These are phyloP conservation scores for Daldinia bambusicola DNA, from an alignment of 495 filamentous ascomycete species.

Conservation along the genomic window DNA sequence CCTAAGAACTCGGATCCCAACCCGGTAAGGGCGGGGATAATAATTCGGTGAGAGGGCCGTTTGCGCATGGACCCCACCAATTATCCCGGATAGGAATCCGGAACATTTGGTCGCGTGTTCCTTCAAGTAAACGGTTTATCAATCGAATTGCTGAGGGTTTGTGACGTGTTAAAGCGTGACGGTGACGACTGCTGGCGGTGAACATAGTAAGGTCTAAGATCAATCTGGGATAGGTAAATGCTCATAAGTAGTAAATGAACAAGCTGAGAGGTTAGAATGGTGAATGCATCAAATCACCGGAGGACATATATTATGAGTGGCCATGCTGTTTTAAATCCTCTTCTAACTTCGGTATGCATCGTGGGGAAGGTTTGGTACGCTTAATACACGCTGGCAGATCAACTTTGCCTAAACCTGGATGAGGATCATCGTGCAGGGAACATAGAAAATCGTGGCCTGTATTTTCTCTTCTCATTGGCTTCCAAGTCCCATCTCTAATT, in stretches of 20 bases:
- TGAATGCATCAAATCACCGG: background rate
- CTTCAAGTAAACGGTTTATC: background rate
- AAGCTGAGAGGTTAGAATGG: constrained; percentile 8
- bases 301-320: constrained; percentile 15
- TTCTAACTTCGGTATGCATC: constrained; percentile 12
- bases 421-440: constrained; percentile 23
- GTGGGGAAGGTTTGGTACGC: constrained; percentile 9
- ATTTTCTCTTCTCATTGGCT: constrained; percentile 25
- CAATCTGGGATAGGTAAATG: background rate
- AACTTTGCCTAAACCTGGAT: constrained; percentile 25
- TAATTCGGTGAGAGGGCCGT: constrained; percentile 6
- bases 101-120: background rate
- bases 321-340: constrained; percentile 3
- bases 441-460: constrained; percentile 17
- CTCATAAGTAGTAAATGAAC: background rate
- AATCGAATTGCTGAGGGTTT: background rate
- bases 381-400: constrained; percentile 8
- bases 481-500: constrained; percentile 7
- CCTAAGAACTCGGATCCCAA: background rate
- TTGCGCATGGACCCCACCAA: constrained; percentile 11
- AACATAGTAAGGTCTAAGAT: background rate
- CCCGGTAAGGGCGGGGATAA: background rate
- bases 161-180: constrained; percentile 5
- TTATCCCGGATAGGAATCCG: constrained; percentile 6
- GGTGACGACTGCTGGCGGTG: constrained; percentile 18